These are phyloP conservation scores for Orbilia javanica DNA, from an alignment of 2,329 filamentous ascomycete genomes.

Conservation along the genomic window DNA sequence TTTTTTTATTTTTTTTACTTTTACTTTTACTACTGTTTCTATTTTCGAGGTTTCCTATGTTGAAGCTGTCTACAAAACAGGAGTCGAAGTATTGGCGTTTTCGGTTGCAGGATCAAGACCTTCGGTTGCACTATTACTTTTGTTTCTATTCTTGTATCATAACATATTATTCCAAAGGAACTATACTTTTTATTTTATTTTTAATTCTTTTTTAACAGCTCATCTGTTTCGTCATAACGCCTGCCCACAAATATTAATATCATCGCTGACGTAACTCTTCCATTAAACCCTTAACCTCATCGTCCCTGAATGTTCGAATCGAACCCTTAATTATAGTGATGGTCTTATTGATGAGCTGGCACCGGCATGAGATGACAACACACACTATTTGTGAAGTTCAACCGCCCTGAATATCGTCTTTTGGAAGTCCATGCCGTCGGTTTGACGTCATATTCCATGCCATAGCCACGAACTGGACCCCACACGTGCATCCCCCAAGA, in stretches of 20 bases:
- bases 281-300: slow-evolving; percentile 6
- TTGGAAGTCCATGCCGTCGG: slow-evolving; percentile 25
- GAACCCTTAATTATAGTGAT: slow-evolving; percentile 8
- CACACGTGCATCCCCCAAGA: slow-evolving; percentile 9
- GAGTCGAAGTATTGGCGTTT: slow-evolving; percentile 25
- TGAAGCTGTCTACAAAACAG: slow-evolving; percentile 9
- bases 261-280: background rate
- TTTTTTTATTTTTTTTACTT: background rate
- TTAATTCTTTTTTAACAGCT: background rate
- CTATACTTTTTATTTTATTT: slow-evolving; percentile 11
- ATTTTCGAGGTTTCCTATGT: background rate
- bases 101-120: slow-evolving; percentile 1
- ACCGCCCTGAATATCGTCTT: slow-evolving; percentile 14
- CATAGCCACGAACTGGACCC: slow-evolving; percentile 12
- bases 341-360: slow-evolving; percentile 21
- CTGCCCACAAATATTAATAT: slow-evolving; percentile 16
- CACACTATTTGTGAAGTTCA: background rate
- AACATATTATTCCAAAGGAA: slow-evolving; percentile 7
- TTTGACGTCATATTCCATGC: slow-evolving; percentile 46
- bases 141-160: slow-evolving; percentile 27
- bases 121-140: slow-evolving; percentile 11
- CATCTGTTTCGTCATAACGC: slow-evolving; percentile 2
- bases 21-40: too few species aligned
- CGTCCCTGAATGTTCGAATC: background rate
- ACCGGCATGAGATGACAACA: slow-evolving; percentile 45